Evolutionary conservation across 345 rosid species (phyloP), one percentile per base, ranked within the genome.

Genomic region (Citrus mangshanensis): DNA sequence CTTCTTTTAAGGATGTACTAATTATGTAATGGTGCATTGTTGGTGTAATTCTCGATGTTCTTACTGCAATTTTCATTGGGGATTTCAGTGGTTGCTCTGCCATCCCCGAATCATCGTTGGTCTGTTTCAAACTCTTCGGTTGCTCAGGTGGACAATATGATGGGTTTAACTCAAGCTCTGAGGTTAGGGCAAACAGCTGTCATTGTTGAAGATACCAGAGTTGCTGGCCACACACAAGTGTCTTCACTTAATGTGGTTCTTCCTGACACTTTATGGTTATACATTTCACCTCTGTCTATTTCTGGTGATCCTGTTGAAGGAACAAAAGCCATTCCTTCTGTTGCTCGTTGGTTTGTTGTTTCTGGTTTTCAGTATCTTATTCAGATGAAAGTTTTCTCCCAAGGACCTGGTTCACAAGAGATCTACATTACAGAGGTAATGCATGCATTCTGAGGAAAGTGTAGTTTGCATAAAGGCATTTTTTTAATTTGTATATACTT

Each of bases 361-460:
- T 87, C 90, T 77, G 97, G 95, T 70, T 88, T 69, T 75, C 89
- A 83, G 35, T 95, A 95, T 85, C 88, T 90, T 69, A 74, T 92
- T 83, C 89, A 90, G 81, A 84, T 87, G 78, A 95, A 92, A 86
- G 91, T 93, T 82, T 88, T 92, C 87, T 85, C 93, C 14, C 84
- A 76, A 12, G 95, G 89, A 73, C 91, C 90, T 78, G 90, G 83
- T 83, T 80, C 88, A 14, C 89, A 87, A 68, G 98, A 95, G 85
- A 91, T 95, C 73, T 91, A 88, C 78, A 84, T 93, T 80, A 95
- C 98, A 38, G 89, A 95, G 98, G 98, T 95, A 86, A 37, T 35
- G 67, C 64, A 70, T 72, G 71, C 38, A 55, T 82, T 81, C 54
- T 58, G 38, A 76, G 35, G 35, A 64, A 64, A 65, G 40, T 65